Percentiles rank a stretch among this genome's conserved stretches.
Evolutionary conservation across 1,284 basidiomycete species (phyloP).

Genomic region (Golubevia pallescens): DNA sequence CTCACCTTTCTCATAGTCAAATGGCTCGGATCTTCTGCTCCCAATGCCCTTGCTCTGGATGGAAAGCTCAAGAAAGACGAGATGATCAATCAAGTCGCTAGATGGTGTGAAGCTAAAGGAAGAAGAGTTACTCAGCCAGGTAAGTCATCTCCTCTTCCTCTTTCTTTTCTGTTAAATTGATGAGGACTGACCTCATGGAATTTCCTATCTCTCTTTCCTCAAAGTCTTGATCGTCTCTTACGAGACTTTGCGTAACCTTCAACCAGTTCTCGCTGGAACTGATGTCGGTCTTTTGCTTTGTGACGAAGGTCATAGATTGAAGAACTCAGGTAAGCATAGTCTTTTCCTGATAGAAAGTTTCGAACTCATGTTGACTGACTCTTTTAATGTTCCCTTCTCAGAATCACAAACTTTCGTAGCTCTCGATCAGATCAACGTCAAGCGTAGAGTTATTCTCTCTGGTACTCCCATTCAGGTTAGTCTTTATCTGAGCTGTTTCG

Average conservation of each 20-base stretch:
- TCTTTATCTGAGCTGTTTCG: slow-evolving; percentile 9
- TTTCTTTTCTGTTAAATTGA: background rate
- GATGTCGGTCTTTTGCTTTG: slow-evolving; percentile 89
- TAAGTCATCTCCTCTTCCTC: background rate
- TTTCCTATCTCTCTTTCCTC: background rate
- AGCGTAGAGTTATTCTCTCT: slow-evolving; percentile 92
- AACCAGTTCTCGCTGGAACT: slow-evolving; percentile 52
- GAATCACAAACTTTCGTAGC: slow-evolving; percentile 77
- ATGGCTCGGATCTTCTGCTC: slow-evolving; percentile 55
- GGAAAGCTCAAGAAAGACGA: slow-evolving; percentile 59
- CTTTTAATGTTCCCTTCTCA: too few species aligned
- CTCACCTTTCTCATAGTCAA: slow-evolving; percentile 21
- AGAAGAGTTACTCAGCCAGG: slow-evolving; percentile 49
- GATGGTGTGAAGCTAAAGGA: slow-evolving; percentile 54
- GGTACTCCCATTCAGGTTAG: slow-evolving; percentile 90
- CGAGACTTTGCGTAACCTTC: slow-evolving; percentile 76
- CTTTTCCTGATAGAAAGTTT: too few species aligned
- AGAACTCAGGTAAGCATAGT: slow-evolving; percentile 81
- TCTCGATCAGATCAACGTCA: slow-evolving; percentile 82
- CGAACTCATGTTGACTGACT: too few species aligned
- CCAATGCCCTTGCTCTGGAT: slow-evolving; percentile 53
- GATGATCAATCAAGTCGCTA: slow-evolving; percentile 50
- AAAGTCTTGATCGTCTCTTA: slow-evolving; percentile 99
- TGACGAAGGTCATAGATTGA: slow-evolving; percentile 95
- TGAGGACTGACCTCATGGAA: background rate